A percentile compares a stretch with the other conserved stretches of the same genome.
These are phyloP conservation scores for Schwanniomyces occidentalis DNA, from an alignment of 805 yeast species.

Conservation along the genomic window DNA sequence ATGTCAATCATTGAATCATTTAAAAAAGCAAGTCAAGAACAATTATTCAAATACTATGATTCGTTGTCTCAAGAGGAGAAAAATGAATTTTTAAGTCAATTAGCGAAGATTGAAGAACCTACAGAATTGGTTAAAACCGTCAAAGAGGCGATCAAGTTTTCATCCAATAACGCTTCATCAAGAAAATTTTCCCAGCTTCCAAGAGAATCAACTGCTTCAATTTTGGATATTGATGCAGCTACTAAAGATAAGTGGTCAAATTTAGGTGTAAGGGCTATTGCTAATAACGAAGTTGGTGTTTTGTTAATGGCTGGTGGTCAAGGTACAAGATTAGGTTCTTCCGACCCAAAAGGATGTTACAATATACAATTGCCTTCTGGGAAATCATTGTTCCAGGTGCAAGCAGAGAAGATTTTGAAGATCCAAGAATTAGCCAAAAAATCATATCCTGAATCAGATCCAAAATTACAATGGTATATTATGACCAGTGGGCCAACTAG, in stretches of 20 bases:
- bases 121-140: constrained; percentile 40
- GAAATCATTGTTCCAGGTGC: constrained; percentile 86
- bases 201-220: constrained; percentile 41
- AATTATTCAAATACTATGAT: constrained; percentile 51
- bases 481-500: constrained; percentile 95
- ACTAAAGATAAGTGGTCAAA: constrained; percentile 40
- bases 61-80: constrained; percentile 36
- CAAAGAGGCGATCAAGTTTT: constrained; percentile 45
- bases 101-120: constrained; percentile 45
- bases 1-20: constrained; percentile 29
- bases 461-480: constrained; percentile 75
- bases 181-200: constrained; percentile 53
- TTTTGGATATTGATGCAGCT: constrained; percentile 41
- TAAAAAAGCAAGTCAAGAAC: constrained; percentile 51
- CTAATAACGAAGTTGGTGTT: constrained; percentile 77
- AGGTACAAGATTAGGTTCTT: constrained; percentile 91
- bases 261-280: constrained; percentile 68
- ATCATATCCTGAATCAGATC: constrained; percentile 21
- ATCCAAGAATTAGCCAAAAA: constrained; percentile 57
- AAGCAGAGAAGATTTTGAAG: constrained; percentile 78
- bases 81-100: constrained; percentile 38
- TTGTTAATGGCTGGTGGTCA: constrained; percentile 98
- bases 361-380: constrained; percentile 82
- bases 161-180: constrained; percentile 18
- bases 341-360: constrained; percentile 91